Evolutionary conservation across 352 stramenopile genomes (phyloP).

Genomic region (Thraustotheca clavata): DNA sequence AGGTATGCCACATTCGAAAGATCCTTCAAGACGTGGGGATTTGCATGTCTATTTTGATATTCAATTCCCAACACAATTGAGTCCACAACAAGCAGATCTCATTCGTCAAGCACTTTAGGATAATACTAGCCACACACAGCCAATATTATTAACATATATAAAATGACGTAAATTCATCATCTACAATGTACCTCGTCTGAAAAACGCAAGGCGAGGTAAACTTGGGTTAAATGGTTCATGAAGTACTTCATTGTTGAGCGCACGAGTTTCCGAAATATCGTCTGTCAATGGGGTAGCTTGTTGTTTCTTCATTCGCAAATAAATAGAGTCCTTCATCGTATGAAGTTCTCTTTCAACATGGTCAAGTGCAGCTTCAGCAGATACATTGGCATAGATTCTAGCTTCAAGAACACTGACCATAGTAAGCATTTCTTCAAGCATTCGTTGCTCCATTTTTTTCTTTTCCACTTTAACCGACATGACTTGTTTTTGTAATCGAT

Average conservation of each 20-base stretch:
- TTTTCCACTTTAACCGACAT: slow-evolving; percentile 55
- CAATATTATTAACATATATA: slow-evolving; percentile 5
- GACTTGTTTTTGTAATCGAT: slow-evolving; percentile 78
- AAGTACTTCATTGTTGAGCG: slow-evolving; percentile 21
- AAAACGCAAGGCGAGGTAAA: neutral
- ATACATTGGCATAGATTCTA: slow-evolving; percentile 35
- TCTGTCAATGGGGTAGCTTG: neutral
- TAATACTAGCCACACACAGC: neutral
- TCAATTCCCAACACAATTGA: slow-evolving; percentile 92
- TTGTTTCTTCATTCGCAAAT: slow-evolving; percentile 13
- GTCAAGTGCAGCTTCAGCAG: slow-evolving; percentile 23
- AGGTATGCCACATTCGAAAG: slow-evolving; percentile 93
- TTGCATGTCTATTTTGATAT: slow-evolving; percentile 96
- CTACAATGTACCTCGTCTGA: slow-evolving; percentile 14
- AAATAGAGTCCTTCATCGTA: slow-evolving; percentile 4
- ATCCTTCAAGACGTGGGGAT: slow-evolving; percentile 76
- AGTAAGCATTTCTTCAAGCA: slow-evolving; percentile 61
- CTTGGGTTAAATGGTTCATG: neutral
- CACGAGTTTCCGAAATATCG: slow-evolving; percentile 13
- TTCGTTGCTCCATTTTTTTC: slow-evolving; percentile 58
- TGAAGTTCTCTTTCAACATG: neutral
- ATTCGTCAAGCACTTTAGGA: slow-evolving; percentile 64
- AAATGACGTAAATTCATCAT: neutral
- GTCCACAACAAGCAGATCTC: slow-evolving; percentile 54
- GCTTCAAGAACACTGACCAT: slow-evolving; percentile 60